These are phyloP conservation scores for Fusarium sororula DNA, from an alignment of 2,329 filamentous ascomycete genomes.

Conservation along the genomic window DNA sequence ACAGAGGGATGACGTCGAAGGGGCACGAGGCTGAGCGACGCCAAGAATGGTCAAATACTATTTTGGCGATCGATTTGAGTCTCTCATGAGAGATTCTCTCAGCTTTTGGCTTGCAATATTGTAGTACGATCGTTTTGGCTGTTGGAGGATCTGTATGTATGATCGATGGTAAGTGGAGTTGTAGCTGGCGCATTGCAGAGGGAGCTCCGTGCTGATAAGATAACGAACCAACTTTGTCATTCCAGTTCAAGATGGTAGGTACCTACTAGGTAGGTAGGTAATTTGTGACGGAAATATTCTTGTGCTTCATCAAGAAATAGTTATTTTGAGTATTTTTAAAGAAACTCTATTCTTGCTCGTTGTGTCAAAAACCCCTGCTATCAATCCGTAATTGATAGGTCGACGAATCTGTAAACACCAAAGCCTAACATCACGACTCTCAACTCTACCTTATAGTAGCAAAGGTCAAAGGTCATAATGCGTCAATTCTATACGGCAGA, in stretches of 20 bases:
- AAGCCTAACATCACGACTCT: background rate
- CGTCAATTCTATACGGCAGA: background rate
- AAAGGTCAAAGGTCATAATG: background rate
- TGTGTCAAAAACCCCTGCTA: background rate
- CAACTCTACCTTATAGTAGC: background rate
- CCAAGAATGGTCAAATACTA: background rate
- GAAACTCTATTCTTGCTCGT: background rate
- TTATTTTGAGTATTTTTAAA: no score
- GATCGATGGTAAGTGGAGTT: slow-evolving; percentile 19
- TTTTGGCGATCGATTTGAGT: background rate
- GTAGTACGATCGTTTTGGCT: background rate
- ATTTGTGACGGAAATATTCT: no score
- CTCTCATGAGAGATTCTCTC: background rate
- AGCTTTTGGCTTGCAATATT: background rate
- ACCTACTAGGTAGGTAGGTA: no score
- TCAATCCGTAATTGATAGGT: no score
- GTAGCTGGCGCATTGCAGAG: slow-evolving; percentile 16
- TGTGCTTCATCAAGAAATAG: background rate
- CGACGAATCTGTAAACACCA: background rate
- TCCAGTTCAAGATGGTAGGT: background rate
- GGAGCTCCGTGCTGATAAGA: slow-evolving; percentile 39
- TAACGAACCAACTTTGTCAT: slow-evolving; percentile 28
- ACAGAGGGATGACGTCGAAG: slow-evolving; percentile 26
- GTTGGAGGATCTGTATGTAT: background rate
- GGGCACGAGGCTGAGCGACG: slow-evolving; percentile 9